A percentile compares a stretch with the other conserved stretches of the same genome.
These are phyloP conservation scores for Hirschfeldia incana DNA, from an alignment of 345 rosid species.

Conservation along the genomic window DNA sequence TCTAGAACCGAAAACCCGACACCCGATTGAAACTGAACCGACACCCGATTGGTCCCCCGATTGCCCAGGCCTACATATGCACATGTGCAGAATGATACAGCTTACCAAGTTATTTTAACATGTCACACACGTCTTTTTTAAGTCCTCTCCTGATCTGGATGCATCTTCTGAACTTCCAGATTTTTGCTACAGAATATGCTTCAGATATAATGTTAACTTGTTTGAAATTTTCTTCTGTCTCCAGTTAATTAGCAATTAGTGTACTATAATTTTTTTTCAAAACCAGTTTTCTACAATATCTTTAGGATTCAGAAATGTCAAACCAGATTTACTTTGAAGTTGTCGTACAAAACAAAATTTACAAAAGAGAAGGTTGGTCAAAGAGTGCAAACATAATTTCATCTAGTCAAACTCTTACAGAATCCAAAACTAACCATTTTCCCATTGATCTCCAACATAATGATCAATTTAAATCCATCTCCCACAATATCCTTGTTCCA, in stretches of 20 bases:
- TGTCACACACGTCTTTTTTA: background rate
- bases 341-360: background rate
- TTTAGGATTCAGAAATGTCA: background rate
- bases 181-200: background rate
- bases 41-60: too few species aligned
- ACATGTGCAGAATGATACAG: too few species aligned
- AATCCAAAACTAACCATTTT: background rate
- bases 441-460: background rate
- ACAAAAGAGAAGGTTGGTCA: background rate
- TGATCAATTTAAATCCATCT: too few species aligned
- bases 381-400: constrained; percentile 12
- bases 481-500: too few species aligned
- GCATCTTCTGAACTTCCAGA: background rate
- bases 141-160: background rate
- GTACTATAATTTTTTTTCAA: too few species aligned
- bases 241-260: too few species aligned
- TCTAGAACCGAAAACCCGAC: too few species aligned
- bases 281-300: background rate
- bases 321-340: background rate
- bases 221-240: too few species aligned
- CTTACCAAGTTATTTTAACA: too few species aligned
- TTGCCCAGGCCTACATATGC: too few species aligned
- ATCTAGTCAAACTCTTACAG: background rate
- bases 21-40: too few species aligned
- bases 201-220: too few species aligned